Conservation (phyloP, 2,329 filamentous ascomycete genomes). For the Rhexocercosporidium sp. region DNA sequence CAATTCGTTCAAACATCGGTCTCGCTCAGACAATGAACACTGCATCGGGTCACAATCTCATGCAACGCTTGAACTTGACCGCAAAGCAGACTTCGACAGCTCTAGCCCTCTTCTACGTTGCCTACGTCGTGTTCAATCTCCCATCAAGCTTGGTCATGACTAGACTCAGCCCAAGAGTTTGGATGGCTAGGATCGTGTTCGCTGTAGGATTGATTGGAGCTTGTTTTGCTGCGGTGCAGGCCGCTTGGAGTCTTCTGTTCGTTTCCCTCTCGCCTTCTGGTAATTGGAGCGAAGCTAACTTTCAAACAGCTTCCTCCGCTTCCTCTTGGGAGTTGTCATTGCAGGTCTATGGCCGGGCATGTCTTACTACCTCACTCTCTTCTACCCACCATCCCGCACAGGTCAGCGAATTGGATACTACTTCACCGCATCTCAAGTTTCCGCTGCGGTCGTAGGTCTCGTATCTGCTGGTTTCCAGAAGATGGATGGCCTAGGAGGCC, state of each 20-base stretch:
- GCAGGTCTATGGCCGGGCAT: conserved; percentile 94
- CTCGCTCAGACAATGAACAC: conserved; percentile 95
- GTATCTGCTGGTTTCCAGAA: conserved; percentile 91
- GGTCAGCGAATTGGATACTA: conserved; percentile 90
- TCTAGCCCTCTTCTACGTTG: conserved; percentile 87
- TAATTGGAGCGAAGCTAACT: background rate
- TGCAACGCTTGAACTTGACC: conserved; percentile 69
- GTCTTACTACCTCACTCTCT: conserved; percentile 89
- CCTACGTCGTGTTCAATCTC: conserved; percentile 88
- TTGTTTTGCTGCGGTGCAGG: conserved; percentile 81
- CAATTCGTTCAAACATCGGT: conserved; percentile 89
- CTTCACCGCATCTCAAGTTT: conserved; percentile 87
- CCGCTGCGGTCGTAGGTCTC: conserved; percentile 85
- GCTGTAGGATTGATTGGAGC: conserved; percentile 84
- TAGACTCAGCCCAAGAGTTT: conserved; percentile 79
- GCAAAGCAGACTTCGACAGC: conserved; percentile 82
- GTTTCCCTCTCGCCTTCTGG: conserved; percentile 17
- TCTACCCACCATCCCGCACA: conserved; percentile 86
- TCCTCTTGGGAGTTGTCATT: conserved; percentile 85
- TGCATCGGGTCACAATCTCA: conserved; percentile 73
- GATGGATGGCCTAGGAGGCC: conserved; percentile 79
- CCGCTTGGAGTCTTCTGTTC: conserved; percentile 75
- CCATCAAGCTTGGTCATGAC: conserved; percentile 92
- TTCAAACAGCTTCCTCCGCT: conserved; percentile 67
- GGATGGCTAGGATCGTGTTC: conserved; percentile 92